Evolutionary conservation across 164 flowering plant genomes (phyloP), one percentile per base, ranked within the genome.

Genomic region (Sextonia rubra): DNA sequence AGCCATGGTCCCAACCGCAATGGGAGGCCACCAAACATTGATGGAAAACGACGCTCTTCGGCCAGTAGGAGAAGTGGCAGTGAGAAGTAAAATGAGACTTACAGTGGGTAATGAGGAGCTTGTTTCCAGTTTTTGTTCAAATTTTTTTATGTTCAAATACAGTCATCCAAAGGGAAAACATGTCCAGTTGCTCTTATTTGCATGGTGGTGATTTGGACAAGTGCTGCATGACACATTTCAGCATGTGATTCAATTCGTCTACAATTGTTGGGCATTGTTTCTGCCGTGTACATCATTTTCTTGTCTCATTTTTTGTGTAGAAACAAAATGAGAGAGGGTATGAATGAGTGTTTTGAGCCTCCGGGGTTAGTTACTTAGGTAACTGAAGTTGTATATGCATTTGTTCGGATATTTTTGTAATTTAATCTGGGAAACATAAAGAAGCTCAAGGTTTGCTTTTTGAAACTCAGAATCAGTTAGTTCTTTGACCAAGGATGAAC

Each of bases 31-130:
- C 80, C 79, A 32, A 73, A 71, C 37, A 72, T 77, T 58, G 96
- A 88, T 25, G 82, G 75, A 22, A 94, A 89, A 72, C 86, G 96
- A 8, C 85, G 94, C 12, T 32, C 27, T n/a, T 37, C 65, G 14
- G 30, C 58, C 12, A 47, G 32, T 68, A 64, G 71, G 60, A 88
- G 80, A 82, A 60, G 82, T 74, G 87, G 83, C 29, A 84, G 66
- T 66, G 87, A 86, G 74, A 89, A 88, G 78, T 89, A 86, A 64
- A 48, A 56, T 18, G 29, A 70, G 44, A 37, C 44, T 37, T 37
- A n/a, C n/a, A n/a, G n/a, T n/a, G n/a, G 44, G 44, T 37, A 37
- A 9, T 37, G 44, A 18, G 24, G 29, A 47, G 75, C 69, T 64
- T 12, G 24, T 22, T 32, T 66, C 70, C 52, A 37, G 44, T 37